Evolutionary conservation across 495 filamentous ascomycete species (phyloP).

Genomic region (Hyaloscypha bicolor): DNA sequence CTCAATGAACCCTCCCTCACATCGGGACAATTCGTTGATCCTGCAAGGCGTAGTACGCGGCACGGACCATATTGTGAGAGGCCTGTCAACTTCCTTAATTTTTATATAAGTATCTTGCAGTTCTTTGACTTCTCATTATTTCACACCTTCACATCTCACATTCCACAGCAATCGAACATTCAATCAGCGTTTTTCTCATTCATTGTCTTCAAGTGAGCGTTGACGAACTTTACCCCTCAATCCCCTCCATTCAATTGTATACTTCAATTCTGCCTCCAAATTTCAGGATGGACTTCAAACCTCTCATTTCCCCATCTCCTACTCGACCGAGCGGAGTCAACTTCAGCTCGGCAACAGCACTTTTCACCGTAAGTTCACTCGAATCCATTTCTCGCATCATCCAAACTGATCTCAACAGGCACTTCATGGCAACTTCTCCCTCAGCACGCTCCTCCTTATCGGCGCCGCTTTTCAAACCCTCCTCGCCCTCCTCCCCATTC

Average conservation of each 20-base stretch:
- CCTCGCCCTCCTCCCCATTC: constrained; percentile 17
- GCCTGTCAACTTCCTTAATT: neutral
- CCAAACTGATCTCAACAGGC: constrained; percentile 5
- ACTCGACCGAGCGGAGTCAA: neutral
- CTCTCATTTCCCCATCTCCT: constrained; percentile 4
- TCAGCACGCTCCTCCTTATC: constrained; percentile 17
- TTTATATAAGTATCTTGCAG: neutral
- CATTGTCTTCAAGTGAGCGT: neutral
- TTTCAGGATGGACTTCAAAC: constrained; percentile 15
- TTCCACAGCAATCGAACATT: neutral
- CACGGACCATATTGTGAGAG: neutral
- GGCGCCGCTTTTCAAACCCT: constrained; percentile 18
- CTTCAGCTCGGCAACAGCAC: neutral
- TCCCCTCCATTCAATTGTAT: neutral
- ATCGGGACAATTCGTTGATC: neutral
- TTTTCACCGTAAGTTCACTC: neutral
- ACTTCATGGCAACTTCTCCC: constrained; percentile 14
- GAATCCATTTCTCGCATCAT: neutral
- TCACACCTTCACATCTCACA: neutral
- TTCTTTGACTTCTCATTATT: neutral
- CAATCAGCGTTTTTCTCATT: neutral
- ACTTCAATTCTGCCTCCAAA: neutral
- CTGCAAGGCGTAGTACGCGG: neutral
- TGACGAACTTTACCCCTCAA: neutral
- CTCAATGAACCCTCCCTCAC: neutral